Evolutionary conservation across 176 grass and related monocot species (phyloP).

Genomic region (Eremochloa ophiuroides): DNA sequence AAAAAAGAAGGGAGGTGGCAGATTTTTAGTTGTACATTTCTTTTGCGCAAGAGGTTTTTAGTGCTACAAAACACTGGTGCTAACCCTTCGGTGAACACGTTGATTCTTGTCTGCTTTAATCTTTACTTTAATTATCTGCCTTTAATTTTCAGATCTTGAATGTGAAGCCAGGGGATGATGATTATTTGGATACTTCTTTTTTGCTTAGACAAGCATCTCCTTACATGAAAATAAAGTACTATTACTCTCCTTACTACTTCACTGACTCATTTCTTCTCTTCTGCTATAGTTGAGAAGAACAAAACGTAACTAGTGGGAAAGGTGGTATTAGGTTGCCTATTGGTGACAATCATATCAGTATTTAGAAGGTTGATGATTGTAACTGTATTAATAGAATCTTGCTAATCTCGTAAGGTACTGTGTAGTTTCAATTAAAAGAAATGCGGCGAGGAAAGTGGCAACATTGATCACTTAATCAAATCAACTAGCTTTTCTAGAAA

Average conservation of each 20-base stretch:
- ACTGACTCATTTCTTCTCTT: background rate
- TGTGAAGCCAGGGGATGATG: conserved; percentile 82
- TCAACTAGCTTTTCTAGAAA: conserved; percentile 1
- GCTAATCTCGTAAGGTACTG: background rate
- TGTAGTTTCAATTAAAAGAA: background rate
- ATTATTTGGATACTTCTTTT: conserved; percentile 89
- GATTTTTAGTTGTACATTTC: background rate
- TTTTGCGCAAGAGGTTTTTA: background rate
- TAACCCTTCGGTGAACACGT: background rate
- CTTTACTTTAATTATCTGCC: background rate
- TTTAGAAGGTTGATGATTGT: background rate
- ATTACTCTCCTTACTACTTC: conserved; percentile 31
- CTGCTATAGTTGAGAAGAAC: conserved; percentile 4
- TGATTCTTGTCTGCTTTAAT: background rate
- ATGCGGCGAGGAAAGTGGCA: background rate
- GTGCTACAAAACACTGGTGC: background rate
- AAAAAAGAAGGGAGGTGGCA: background rate
- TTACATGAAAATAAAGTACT: conserved; percentile 99
- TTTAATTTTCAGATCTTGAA: conserved; percentile 62
- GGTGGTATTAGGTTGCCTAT: background rate
- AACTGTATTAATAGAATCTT: background rate
- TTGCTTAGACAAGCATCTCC: conserved; percentile 95
- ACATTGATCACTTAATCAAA: background rate
- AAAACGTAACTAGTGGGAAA: background rate
- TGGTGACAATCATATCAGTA: background rate